Conservation (phyloP, 139 green algal species). For the Bryopsis sp. region DNA sequence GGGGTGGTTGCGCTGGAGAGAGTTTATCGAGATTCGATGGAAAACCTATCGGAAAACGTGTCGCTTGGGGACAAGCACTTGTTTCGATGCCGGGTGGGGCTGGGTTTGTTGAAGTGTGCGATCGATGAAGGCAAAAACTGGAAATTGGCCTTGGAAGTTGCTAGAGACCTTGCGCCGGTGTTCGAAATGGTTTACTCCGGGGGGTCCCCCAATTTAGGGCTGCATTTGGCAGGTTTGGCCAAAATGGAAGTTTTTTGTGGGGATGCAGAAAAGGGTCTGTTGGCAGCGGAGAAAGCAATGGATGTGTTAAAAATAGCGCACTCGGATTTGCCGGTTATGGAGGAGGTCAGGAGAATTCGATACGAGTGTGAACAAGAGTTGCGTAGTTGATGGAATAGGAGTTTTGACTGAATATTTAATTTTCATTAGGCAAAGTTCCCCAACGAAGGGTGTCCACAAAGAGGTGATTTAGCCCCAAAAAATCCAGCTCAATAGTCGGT, state of each 20-base stretch:
- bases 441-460: no score
- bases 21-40: not conserved
- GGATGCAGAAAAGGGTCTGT: not conserved
- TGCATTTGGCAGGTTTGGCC: conserved; percentile 30
- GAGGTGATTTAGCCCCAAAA: no score
- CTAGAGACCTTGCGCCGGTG: conserved; percentile 23
- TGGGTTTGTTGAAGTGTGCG: conserved; percentile 25
- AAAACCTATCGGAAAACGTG: not conserved
- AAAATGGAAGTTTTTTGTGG: conserved; percentile 34
- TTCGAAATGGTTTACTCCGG: conserved; percentile 46
- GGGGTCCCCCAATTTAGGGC: conserved; percentile 29
- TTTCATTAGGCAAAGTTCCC: no score
- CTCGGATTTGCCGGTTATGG: not conserved
- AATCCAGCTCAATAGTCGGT: no score
- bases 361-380: no score
- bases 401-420: no score
- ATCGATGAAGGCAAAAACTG: conserved; percentile 31
- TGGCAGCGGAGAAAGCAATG: not conserved
- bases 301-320: conserved; percentile 1
- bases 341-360: not conserved
- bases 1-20: not conserved
- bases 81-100: not conserved
- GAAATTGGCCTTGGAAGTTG: conserved; percentile 28
- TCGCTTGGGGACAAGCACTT: not conserved
- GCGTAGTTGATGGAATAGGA: no score